Percentiles rank a stretch among this genome's conserved stretches.
Conservation (phyloP, 2,329 filamentous ascomycete genomes). For the Cordyceps fumosorosea region DNA sequence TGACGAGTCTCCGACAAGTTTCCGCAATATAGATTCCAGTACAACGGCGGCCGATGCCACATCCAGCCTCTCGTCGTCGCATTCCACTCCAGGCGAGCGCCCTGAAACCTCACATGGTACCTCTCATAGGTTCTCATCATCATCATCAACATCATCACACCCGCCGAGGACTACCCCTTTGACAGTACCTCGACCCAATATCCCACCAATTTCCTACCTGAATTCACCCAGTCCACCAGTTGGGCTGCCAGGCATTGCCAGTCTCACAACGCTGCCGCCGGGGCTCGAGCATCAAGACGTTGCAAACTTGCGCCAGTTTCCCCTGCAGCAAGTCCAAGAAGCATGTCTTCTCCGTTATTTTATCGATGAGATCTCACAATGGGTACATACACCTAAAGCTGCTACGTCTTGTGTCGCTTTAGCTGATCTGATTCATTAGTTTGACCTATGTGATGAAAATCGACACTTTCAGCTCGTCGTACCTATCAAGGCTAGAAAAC, state of each 20-base stretch:
- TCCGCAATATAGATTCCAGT: neutral
- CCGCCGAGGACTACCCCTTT: neutral
- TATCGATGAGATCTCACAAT: constrained; percentile 33
- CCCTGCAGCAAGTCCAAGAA: constrained; percentile 29
- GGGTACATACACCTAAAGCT: constrained; percentile 25
- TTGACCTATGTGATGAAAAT: constrained; percentile 34
- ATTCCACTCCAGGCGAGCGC: neutral
- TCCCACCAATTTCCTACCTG: constrained; percentile 2
- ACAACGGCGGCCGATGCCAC: neutral
- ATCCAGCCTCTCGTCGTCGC: constrained; percentile 1
- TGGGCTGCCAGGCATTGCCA: constrained; percentile 7
- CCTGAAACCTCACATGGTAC: neutral
- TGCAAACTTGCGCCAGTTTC: constrained; percentile 20
- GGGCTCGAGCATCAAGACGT: constrained; percentile 4
- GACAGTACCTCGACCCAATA: neutral
- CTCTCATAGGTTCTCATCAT: neutral
- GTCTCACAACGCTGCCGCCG: neutral
- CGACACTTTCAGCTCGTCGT: constrained; percentile 34
- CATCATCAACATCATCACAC: neutral
- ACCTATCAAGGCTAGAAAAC: constrained; percentile 27
- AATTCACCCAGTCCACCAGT: neutral
- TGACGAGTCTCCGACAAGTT: neutral
- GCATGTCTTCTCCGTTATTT: constrained; percentile 34
- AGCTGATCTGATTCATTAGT: constrained; percentile 19
- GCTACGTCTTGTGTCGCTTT: neutral